Conservation (phyloP, 2,329 filamentous ascomycete species). For the Chalara sp. region DNA sequence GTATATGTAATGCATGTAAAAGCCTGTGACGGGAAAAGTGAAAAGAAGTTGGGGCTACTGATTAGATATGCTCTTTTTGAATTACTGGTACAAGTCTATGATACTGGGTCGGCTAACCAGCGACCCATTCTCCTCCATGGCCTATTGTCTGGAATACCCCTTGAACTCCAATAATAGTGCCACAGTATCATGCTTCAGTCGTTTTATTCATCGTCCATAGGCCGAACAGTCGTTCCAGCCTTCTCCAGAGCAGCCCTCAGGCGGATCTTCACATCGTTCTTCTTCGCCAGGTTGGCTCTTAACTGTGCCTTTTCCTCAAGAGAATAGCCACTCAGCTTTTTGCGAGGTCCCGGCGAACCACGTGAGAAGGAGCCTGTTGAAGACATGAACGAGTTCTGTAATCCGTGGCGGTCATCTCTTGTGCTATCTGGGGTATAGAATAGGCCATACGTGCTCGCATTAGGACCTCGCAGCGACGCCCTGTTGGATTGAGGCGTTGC, state of each 20-base stretch:
- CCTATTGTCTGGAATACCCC: too few relatives aligned
- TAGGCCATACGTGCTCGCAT: slow-evolving; percentile 20
- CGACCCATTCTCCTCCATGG: too few relatives aligned
- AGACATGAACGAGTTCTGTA: slow-evolving; percentile 23
- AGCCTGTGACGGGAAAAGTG: too few relatives aligned
- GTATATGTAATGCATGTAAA: too few relatives aligned
- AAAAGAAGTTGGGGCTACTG: too few relatives aligned
- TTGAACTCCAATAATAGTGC: too few relatives aligned
- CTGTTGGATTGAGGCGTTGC: slow-evolving; percentile 26
- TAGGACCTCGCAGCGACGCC: slow-evolving; percentile 15
- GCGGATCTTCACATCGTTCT: slow-evolving; percentile 46
- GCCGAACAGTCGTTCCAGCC: slow-evolving; percentile 21
- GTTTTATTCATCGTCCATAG: slow-evolving; percentile 20
- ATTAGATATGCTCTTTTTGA: too few relatives aligned
- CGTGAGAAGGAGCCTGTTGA: slow-evolving; percentile 16
- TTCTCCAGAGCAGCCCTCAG: slow-evolving; percentile 31
- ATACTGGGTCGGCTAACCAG: too few relatives aligned
- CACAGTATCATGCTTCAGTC: too few relatives aligned
- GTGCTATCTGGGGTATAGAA: slow-evolving; percentile 25
- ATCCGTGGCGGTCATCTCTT: slow-evolving; percentile 12
- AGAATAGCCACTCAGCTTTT: slow-evolving; percentile 56
- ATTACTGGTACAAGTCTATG: too few relatives aligned
- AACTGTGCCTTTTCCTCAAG: slow-evolving; percentile 50
- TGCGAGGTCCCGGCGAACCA: slow-evolving; percentile 35
- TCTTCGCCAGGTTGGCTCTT: slow-evolving; percentile 45